Evolutionary conservation across 805 yeast genomes (phyloP).

Genomic region (Saccharomycopsis sp.): DNA sequence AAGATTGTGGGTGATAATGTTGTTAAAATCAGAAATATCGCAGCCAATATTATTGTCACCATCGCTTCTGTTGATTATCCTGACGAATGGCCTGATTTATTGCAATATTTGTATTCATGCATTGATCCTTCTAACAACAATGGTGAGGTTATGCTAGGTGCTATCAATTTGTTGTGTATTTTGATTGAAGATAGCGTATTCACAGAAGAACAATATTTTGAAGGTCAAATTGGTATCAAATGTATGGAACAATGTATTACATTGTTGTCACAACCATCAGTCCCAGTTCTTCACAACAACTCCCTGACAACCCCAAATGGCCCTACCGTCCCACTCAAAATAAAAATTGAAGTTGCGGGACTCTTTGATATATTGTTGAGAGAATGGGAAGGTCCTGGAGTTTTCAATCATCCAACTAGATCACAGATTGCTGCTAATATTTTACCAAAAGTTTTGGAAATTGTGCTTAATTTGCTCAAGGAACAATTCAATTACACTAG

Average conservation of each 20-base stretch:
- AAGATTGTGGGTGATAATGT: slow-evolving; percentile 37
- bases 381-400: slow-evolving; percentile 47
- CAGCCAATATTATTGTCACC: slow-evolving; percentile 72
- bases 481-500: slow-evolving; percentile 10
- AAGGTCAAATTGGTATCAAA: slow-evolving; percentile 55
- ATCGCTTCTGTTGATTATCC: slow-evolving; percentile 89
- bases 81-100: slow-evolving; percentile 86
- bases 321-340: slow-evolving; percentile 24
- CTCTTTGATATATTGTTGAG: slow-evolving; percentile 47
- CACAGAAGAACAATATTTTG: slow-evolving; percentile 81
- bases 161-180: slow-evolving; percentile 59
- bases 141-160: slow-evolving; percentile 39
- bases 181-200: slow-evolving; percentile 81
- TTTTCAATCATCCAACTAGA: slow-evolving; percentile 33
- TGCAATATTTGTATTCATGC: slow-evolving; percentile 39
- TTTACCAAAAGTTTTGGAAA: slow-evolving; percentile 6
- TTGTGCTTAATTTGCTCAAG: slow-evolving; percentile 8
- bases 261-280: slow-evolving; percentile 25
- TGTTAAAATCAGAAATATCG: slow-evolving; percentile 55
- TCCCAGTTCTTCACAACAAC: slow-evolving; percentile 24
- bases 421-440: slow-evolving; percentile 10
- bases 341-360: slow-evolving; percentile 42
- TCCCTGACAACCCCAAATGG: too few relatives aligned
- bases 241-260: slow-evolving; percentile 45
- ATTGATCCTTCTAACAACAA: slow-evolving; percentile 29